Evolutionary conservation across 202 grass and related monocot genomes (phyloP).

Genomic region (Setaria viridis): DNA sequence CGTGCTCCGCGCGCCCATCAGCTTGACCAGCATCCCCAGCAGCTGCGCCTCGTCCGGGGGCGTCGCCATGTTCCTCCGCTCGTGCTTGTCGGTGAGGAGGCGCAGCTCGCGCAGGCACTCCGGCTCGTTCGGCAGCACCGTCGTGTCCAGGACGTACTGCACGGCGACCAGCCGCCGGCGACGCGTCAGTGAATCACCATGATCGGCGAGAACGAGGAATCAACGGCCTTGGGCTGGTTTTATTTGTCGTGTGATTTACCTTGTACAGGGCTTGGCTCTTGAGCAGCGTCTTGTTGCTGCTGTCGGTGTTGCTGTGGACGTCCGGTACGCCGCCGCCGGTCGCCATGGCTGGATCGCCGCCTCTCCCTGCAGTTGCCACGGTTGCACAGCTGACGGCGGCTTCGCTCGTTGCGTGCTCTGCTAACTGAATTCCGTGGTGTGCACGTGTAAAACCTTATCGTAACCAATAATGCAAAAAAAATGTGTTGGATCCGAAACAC

Average conservation of each 20-base stretch:
- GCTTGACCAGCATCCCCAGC: conserved; percentile 45
- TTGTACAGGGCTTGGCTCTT: conserved; percentile 71
- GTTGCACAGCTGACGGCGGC: not conserved
- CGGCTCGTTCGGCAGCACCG: conserved; percentile 65
- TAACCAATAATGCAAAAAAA: not conserved
- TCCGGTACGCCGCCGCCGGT: conserved; percentile 24
- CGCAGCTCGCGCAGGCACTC: conserved; percentile 78
- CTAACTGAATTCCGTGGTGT: not conserved
- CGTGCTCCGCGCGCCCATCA: conserved; percentile 45
- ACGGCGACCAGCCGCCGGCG: not conserved
- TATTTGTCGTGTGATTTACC: not conserved
- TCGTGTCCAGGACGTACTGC: conserved; percentile 73
- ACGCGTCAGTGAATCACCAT: not conserved
- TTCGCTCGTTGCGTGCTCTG: not conserved
- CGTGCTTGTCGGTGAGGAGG: conserved; percentile 58
- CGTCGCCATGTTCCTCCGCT: conserved; percentile 3
- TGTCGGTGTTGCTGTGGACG: conserved; percentile 44
- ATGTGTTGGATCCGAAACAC: not conserved
- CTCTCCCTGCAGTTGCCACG: not conserved
- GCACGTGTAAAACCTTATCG: not conserved
- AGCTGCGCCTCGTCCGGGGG: conserved; percentile 46
- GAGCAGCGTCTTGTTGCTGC: conserved; percentile 76
- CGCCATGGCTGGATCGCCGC: conserved; percentile 38
- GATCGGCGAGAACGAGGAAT: not conserved
- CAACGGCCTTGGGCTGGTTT: not conserved